These are phyloP conservation scores for Paramyrothecium roridum DNA, from an alignment of 2,329 filamentous ascomycete species.

Conservation along the genomic window DNA sequence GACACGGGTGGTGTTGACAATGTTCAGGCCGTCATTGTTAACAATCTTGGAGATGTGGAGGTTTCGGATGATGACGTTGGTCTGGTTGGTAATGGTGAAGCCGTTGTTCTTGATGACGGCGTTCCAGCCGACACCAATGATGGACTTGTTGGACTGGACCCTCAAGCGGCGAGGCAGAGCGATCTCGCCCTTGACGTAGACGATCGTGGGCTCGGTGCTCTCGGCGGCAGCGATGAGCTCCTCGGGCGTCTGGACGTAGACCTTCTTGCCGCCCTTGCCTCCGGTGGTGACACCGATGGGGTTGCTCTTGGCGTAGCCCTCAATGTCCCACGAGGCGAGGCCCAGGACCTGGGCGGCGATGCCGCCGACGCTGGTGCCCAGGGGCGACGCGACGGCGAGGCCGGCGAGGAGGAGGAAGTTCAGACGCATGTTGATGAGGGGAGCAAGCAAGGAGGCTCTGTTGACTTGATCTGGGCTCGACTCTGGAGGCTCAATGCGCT, in stretches of 20 bases:
- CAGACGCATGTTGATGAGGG: background rate
- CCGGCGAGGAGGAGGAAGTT: conserved; percentile 1
- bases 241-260: conserved; percentile 38
- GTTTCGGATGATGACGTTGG: conserved; percentile 39
- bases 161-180: conserved; percentile 34
- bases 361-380: background rate
- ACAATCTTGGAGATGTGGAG: conserved; percentile 30
- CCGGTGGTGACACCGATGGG: conserved; percentile 34
- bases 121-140: conserved; percentile 31
- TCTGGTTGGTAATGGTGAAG: conserved; percentile 27
- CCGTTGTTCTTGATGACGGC: conserved; percentile 32
- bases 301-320: conserved; percentile 28
- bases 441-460: background rate
- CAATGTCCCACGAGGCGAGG: conserved; percentile 17
- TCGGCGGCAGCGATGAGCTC: conserved; percentile 40
- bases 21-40: conserved; percentile 38
- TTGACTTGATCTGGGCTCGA: too few species aligned
- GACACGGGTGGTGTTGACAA: conserved; percentile 40
- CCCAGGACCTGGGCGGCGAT: background rate
- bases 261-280: conserved; percentile 42
- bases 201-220: conserved; percentile 35
- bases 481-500: too few species aligned
- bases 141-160: conserved; percentile 42
- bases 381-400: background rate
- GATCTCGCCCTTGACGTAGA: conserved; percentile 33